phyloP scores from a whole-genome alignment of 1,139 yeast species.

The Pneumocystis oryctolagi region DNA sequence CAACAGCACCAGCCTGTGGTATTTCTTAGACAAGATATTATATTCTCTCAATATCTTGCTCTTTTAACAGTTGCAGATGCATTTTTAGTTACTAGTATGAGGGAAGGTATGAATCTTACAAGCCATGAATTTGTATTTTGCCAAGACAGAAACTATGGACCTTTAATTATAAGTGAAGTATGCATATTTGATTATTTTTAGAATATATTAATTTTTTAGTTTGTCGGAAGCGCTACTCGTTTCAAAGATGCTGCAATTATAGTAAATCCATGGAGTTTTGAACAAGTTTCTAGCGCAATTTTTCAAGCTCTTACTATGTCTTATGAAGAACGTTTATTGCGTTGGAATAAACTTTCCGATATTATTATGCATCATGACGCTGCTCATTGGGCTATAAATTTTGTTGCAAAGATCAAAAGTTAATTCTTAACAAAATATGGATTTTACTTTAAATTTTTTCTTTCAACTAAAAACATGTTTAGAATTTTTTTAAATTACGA shows the following conservation, averaged over 20 bases:
- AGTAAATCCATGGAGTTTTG: constrained; percentile 83
- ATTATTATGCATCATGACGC: constrained; percentile 57
- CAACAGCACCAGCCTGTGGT: constrained; percentile 67
- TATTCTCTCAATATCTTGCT: constrained; percentile 78
- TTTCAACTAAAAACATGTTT: constrained; percentile 16
- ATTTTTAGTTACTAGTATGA: constrained; percentile 75
- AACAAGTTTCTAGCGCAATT: constrained; percentile 48
- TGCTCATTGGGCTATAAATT: constrained; percentile 52
- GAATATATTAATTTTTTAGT: constrained; percentile 19
- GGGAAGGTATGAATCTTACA: constrained; percentile 94
- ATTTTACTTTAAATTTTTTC: constrained; percentile 23
- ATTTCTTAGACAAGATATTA: constrained; percentile 72
- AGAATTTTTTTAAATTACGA: constrained; percentile 12
- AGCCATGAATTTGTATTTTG: constrained; percentile 88
- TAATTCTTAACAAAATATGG: no score
- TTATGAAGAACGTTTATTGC: constrained; percentile 36
- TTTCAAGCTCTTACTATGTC: constrained; percentile 50
- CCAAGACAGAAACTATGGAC: constrained; percentile 46
- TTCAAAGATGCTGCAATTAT: constrained; percentile 58
- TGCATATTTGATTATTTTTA: constrained; percentile 6
- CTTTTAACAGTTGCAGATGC: constrained; percentile 71
- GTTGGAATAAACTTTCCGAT: constrained; percentile 50
- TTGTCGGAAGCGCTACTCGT: constrained; percentile 82
- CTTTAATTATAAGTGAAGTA: constrained; percentile 62
- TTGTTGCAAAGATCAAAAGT: constrained; percentile 40